Conservation (phyloP, 768 basidiomycete genomes). For the Suillus sp. region DNA sequence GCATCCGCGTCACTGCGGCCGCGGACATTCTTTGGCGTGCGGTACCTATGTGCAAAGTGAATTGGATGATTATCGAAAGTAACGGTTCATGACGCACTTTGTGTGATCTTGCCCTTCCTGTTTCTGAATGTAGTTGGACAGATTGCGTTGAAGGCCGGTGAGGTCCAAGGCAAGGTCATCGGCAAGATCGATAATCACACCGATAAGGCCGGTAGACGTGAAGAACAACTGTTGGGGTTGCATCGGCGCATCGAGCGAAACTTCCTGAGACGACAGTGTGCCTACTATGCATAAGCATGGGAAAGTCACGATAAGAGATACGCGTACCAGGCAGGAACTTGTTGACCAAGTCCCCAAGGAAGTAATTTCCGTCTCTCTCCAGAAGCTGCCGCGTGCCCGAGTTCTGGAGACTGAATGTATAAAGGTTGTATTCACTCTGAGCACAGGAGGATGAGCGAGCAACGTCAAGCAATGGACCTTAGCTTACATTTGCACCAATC, state of each 20-base stretch:
- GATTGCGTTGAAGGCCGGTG: conserved; percentile 74
- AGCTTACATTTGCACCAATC: conserved; percentile 75
- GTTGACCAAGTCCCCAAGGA: conserved; percentile 76
- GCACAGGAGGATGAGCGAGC: conserved; percentile 15
- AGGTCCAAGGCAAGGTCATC: conserved; percentile 58
- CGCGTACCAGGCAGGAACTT: conserved; percentile 67
- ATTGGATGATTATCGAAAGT: conserved; percentile 7
- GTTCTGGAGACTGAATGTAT: conserved; percentile 56
- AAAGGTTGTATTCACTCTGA: conserved; percentile 71
- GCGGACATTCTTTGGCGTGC: conserved; percentile 61
- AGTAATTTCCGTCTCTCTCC: conserved; percentile 68
- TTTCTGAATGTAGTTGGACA: conserved; percentile 53
- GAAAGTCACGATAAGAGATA: background rate
- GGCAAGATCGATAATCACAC: conserved; percentile 63
- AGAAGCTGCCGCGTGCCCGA: conserved; percentile 48
- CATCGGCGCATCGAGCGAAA: conserved; percentile 43
- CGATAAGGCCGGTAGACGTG: conserved; percentile 79
- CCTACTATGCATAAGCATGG: conserved; percentile 42
- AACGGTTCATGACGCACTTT: conserved; percentile 43
- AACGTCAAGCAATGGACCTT: conserved; percentile 13
- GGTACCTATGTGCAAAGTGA: conserved; percentile 48
- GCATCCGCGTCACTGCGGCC: conserved; percentile 61
- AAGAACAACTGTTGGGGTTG: conserved; percentile 69
- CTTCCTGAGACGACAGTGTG: conserved; percentile 49
- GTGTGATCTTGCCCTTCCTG: conserved; percentile 63